Percentiles rank a stretch among this genome's conserved stretches.
Evolutionary conservation across 2,329 filamentous ascomycete species (phyloP).

Genomic region (Aspergillus fischeri): DNA sequence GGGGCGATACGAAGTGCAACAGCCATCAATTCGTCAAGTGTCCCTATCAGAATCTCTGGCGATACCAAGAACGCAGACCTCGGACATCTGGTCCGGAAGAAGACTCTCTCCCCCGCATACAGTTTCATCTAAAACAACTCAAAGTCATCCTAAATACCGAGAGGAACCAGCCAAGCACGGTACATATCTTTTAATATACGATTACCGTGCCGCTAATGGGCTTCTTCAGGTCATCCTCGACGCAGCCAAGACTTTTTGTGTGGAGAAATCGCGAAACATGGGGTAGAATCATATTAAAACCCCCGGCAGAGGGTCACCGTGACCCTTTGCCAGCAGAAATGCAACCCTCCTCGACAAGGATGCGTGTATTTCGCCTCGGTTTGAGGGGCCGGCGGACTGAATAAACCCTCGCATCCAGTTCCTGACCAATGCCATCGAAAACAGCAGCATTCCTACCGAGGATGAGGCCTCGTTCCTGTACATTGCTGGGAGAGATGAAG

Average conservation of each 20-base stretch:
- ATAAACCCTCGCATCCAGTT: not conserved
- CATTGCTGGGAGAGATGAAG: not conserved
- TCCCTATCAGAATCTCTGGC: too few species aligned
- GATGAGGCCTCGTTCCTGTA: not conserved
- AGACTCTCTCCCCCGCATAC: too few species aligned
- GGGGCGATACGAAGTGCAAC: too few species aligned
- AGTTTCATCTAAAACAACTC: too few species aligned
- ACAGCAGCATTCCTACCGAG: not conserved
- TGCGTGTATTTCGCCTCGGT: not conserved
- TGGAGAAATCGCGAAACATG: not conserved
- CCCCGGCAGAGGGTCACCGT: not conserved
- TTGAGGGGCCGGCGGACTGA: not conserved
- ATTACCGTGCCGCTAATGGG: not conserved
- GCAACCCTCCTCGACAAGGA: not conserved
- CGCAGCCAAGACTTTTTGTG: not conserved
- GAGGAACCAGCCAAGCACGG: not conserved
- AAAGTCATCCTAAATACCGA: too few species aligned
- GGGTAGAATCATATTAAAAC: not conserved
- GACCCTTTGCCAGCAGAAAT: not conserved
- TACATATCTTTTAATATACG: not conserved
- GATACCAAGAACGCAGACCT: too few species aligned
- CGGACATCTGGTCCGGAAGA: too few species aligned
- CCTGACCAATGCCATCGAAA: not conserved
- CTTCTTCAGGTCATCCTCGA: not conserved
- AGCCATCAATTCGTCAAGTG: too few species aligned